Conservation (phyloP, 345 rosid genomes). For the Hirschfeldia incana region DNA sequence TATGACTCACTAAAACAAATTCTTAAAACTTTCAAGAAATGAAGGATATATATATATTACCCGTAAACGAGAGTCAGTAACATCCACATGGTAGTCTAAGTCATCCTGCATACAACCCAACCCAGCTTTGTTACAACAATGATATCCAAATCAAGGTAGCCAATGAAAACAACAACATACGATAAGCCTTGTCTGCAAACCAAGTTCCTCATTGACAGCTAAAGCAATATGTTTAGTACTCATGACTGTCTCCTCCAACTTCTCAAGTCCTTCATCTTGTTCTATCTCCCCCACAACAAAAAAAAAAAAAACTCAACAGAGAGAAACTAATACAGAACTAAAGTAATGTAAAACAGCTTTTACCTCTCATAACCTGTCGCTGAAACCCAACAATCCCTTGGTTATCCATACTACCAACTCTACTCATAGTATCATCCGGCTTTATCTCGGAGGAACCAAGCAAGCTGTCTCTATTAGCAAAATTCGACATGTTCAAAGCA, state of each 20-base stretch:
- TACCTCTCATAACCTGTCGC: conserved; percentile 88
- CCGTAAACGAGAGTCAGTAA: conserved; percentile 81
- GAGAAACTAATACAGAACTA: background rate
- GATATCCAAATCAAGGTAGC: conserved; percentile 11
- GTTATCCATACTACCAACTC: conserved; percentile 73
- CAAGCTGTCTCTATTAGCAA: conserved; percentile 78
- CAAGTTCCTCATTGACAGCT: conserved; percentile 89
- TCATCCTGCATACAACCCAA: conserved; percentile 60
- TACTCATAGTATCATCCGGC: conserved; percentile 56
- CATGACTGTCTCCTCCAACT: conserved; percentile 79
- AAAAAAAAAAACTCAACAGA: background rate
- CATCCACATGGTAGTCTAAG: conserved; percentile 88
- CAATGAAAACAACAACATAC: conserved; percentile 48
- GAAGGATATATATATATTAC: conserved; percentile 42
- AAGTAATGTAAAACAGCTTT: conserved; percentile 15
- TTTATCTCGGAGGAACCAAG: conserved; percentile 79
- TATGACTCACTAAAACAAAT: background rate
- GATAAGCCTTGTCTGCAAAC: conserved; percentile 80
- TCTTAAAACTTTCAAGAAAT: conserved; percentile 2
- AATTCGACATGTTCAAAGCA: conserved; percentile 80
- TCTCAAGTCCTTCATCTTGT: conserved; percentile 98
- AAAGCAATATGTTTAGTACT: conserved; percentile 91
- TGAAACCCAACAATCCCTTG: conserved; percentile 87
- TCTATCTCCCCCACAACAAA: conserved; percentile 49
- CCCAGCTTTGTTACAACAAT: conserved; percentile 1